phyloP scores from a whole-genome alignment of 164 flowering plant species.

The Buxus sempervirens region DNA sequence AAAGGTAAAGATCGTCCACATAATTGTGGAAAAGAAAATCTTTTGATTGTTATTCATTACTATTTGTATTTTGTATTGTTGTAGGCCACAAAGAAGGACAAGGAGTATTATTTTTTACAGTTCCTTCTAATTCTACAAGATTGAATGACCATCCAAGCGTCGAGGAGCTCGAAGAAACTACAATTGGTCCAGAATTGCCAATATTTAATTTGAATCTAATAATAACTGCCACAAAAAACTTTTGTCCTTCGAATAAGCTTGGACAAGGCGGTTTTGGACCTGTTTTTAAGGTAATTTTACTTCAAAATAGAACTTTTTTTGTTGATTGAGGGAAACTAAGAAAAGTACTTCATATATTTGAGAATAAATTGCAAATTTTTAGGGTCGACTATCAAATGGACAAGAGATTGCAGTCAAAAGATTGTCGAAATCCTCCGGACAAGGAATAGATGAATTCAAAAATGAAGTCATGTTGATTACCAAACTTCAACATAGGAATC shows the following conservation, averaged over 20 bases:
- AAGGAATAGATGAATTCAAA: constrained; percentile 63
- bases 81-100: background rate
- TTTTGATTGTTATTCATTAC: too few species aligned
- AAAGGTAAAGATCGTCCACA: too few species aligned
- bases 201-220: constrained; percentile 19
- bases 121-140: background rate
- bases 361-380: too few species aligned
- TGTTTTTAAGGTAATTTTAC: constrained; percentile 56
- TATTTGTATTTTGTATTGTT: background rate
- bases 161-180: constrained; percentile 10
- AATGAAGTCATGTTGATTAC: constrained; percentile 62
- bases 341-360: too few species aligned
- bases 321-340: too few species aligned
- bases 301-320: background rate
- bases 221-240: constrained; percentile 31
- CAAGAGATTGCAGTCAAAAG: background rate
- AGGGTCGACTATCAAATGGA: background rate
- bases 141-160: background rate
- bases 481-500: constrained; percentile 9
- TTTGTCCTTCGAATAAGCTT: constrained; percentile 37
- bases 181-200: constrained; percentile 14
- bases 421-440: constrained; percentile 42
- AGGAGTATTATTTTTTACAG: too few species aligned
- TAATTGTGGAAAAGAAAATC: too few species aligned
- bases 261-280: constrained; percentile 81